phyloP scores from a whole-genome alignment of 2,329 filamentous ascomycete species.

The Epichloe hybrida region DNA sequence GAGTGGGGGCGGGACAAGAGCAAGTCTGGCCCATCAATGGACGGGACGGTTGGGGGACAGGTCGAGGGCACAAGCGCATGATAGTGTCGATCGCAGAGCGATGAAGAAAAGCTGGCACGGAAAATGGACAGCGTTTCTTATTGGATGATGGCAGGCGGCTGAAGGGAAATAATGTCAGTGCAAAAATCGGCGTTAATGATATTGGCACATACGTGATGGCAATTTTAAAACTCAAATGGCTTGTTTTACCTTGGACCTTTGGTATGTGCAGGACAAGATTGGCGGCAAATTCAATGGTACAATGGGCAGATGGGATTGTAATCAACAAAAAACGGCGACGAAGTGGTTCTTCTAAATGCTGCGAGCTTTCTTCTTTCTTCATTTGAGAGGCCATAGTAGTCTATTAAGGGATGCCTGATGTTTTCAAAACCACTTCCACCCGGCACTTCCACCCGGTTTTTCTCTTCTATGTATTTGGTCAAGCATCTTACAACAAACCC shows the following conservation, averaged over 20 bases:
- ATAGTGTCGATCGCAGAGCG: neutral
- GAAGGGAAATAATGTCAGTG: neutral
- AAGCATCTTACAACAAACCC: conserved; percentile 24
- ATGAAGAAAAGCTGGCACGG: neutral
- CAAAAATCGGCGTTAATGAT: too few species aligned
- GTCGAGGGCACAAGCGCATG: conserved; percentile 20
- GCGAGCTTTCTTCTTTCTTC: too few species aligned
- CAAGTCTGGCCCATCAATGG: conserved; percentile 24
- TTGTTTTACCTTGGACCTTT: too few species aligned
- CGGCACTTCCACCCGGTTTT: neutral
- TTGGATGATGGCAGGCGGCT: too few species aligned
- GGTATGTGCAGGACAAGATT: too few species aligned
- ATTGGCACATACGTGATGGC: too few species aligned
- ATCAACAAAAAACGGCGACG: too few species aligned
- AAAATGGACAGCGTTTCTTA: neutral
- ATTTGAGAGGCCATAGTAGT: neutral
- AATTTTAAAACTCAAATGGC: too few species aligned
- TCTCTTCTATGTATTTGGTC: neutral
- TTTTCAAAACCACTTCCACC: neutral
- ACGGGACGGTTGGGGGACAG: conserved; percentile 30
- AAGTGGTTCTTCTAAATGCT: too few species aligned
- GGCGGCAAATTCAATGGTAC: too few species aligned
- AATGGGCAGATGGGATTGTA: too few species aligned
- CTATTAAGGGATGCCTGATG: conserved; percentile 1
- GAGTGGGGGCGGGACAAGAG: conserved; percentile 62